Evolutionary conservation across 2,329 filamentous ascomycete genomes (phyloP), one percentile per base, ranked within the genome.

Genomic region (Hirsutella thompsonii): DNA sequence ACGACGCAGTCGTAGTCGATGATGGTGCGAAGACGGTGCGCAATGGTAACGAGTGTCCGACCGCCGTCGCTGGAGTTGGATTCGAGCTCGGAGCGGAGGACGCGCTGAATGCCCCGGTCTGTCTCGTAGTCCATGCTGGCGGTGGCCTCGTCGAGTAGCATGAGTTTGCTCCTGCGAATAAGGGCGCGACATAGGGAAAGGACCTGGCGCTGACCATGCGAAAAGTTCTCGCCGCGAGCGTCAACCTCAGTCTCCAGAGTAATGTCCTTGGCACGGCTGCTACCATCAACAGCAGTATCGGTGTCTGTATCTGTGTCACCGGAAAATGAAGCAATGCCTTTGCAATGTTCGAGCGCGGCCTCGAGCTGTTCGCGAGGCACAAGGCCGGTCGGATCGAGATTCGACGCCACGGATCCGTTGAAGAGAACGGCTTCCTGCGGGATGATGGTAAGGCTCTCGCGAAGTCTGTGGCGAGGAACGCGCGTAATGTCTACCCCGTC

Each of bases 341-440:
- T 70, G 47, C 81, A 81, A 36, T 78, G 72, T 23, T 72, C 66
- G 4, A 86, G 63, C 0, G 77, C 79, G 44, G 70, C 72, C 23
- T 69, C 64, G 0, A 85, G 65, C 30, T 70, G 65, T 1, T 60
- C 59, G 39, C 73, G 69, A 1, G 69, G 63, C 21, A 79, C 64
- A 28, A 70, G 64, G 28, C 70, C 67, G 32, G 79, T 76, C 0
- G 81, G 76, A 53, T 86, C 81, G 13, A 86, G 67, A 50, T 85
- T 74, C 13, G 66, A 68, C 37, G 60, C 57, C 10, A 74, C 64
- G 10, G 64, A 66, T 19, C 71, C 72, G 44, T 68, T 71, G 52
- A 76, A 74, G 8, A 78, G 58, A 16, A 74, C 70, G 0, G 74
- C 68, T 47, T 78, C 74, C 47, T 78, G 74, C 0, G 74, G 70